Evolutionary conservation across 2,329 filamentous ascomycete species (phyloP), one percentile per base, ranked within the genome.

Genomic region (Sporothrix inflata): DNA sequence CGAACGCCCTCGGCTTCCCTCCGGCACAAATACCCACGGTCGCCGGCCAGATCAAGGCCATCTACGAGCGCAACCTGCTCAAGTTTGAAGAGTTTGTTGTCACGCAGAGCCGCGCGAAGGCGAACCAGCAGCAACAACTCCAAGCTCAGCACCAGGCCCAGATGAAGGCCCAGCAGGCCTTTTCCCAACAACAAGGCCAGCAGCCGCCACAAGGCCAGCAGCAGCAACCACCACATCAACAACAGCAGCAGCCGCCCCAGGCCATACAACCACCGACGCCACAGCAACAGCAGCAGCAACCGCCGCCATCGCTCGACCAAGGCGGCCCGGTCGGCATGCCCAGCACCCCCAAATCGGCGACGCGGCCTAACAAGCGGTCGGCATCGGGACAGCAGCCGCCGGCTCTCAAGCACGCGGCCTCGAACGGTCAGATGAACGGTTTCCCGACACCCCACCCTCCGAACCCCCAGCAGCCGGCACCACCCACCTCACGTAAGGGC

Each of bases 1-100:
- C 93, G 0, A 87, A 89, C 72, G 83, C 86, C 40, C 80, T 94
- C 66, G 86, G 87, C 4, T 88, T 93, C 65, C 85, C 85, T 9
- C 87, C 87, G 0, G 85, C 86, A 69, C 91, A 93, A 75, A 83
- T 88, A 71, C 91, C 90, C 1, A 87, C 85, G 11, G 93, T 92
- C 0, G 85, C 89, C 1, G 86, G 88, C 72, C 90, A 96, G 76
- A 80, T 98, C 76, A 89, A 90, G 76, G 85, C 87, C 38, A 86
- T 93, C 7, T 97, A 96, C 80, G 91, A 94, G 77, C 86, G 88
- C 47, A 94, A 94, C 75, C 82, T 98, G 6, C 83, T 87, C 34
- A 87, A 90, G 42, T 98, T 97, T 75, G 94, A 98, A 79, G 88
- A 90, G 73, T 87, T 87, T 1, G 92, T 87, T 83, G 78, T 67